Percentiles rank a stretch among this genome's conserved stretches.
These are phyloP conservation scores for Septoria petroselini DNA, from an alignment of 2,329 filamentous ascomycete species.

Conservation along the genomic window DNA sequence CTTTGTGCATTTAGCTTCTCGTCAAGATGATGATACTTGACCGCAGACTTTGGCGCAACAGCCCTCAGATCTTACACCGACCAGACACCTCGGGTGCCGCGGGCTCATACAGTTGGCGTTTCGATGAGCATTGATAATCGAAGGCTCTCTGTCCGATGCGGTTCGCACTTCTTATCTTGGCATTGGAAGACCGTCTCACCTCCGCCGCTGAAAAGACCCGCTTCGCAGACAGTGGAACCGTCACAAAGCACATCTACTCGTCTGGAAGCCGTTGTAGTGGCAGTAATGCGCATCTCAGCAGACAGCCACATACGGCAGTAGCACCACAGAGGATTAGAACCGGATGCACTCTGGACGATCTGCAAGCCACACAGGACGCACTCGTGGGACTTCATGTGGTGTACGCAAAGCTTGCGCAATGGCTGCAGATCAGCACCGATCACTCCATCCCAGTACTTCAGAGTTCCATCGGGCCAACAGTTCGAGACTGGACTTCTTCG, in stretches of 20 bases:
- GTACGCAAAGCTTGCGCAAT: background rate
- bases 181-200: too few species aligned
- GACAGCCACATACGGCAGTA: too few species aligned
- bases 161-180: too few species aligned
- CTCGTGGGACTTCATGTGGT: background rate
- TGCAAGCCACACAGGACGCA: background rate
- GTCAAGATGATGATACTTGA: background rate
- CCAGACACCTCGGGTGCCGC: background rate
- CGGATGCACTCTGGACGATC: too few species aligned
- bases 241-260: too few species aligned
- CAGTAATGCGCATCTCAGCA: too few species aligned
- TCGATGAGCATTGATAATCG: background rate
- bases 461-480: background rate
- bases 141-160: too few species aligned
- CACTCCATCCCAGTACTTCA: background rate
- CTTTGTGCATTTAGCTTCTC: background rate
- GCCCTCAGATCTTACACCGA: background rate
- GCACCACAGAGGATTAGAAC: too few species aligned
- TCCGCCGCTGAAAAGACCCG: too few species aligned
- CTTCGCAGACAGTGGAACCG: too few species aligned
- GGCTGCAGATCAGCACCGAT: constrained; percentile 4
- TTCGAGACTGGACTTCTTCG: background rate
- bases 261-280: too few species aligned
- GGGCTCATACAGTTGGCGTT: background rate
- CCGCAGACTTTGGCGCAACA: background rate